Evolutionary conservation across 345 rosid genomes (phyloP).

Genomic region (Punica granatum): DNA sequence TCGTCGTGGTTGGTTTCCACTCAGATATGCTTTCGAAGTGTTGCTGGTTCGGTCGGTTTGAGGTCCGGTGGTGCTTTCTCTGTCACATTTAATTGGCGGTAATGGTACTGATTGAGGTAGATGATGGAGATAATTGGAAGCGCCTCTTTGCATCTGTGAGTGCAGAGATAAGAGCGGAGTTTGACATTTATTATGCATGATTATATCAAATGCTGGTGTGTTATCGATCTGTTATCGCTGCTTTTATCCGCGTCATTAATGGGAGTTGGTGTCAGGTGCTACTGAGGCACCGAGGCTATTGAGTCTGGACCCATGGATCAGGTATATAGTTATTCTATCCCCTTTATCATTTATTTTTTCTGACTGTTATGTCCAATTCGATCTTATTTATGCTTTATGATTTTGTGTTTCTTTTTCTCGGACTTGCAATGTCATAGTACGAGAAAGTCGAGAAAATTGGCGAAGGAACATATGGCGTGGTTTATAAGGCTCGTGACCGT

Average conservation of each 20-base stretch:
- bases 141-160: background rate
- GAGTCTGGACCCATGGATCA: background rate
- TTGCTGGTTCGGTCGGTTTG: background rate
- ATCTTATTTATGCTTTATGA: background rate
- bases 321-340: background rate
- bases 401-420: background rate
- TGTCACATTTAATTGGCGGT: background rate
- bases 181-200: background rate
- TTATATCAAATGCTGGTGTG: background rate
- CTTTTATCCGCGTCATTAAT: background rate
- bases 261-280: background rate
- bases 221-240: background rate
- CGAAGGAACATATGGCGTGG: conserved; percentile 98
- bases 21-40: background rate
- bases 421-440: conserved; percentile 37
- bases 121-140: background rate
- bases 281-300: background rate
- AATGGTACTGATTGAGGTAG: background rate
- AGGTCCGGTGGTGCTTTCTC: background rate
- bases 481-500: conserved; percentile 92
- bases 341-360: background rate
- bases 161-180: background rate
- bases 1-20: background rate
- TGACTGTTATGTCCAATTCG: background rate
- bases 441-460: conserved; percentile 99